Evolutionary conservation across 306 rosid species (phyloP), one percentile per base, ranked within the genome.

Genomic region (Cotoneaster glaucophyllus): DNA sequence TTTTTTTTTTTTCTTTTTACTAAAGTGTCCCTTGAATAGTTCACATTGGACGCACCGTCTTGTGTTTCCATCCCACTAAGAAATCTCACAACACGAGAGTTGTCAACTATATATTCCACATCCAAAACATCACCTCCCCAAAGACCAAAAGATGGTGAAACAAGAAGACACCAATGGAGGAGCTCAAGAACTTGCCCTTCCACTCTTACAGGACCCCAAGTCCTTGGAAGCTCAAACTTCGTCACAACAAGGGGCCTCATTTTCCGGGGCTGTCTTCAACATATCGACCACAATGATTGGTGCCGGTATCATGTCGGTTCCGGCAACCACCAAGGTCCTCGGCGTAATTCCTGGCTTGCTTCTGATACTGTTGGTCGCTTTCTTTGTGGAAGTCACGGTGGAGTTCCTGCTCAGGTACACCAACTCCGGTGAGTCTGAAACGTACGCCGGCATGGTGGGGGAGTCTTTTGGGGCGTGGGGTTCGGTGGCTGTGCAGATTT

Each of bases 271-370:
- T 13, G 83, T 87, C 26, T 85, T 89, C 87, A 89, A 89, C 83
- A 62, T 89, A 50, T 78, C 90, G 12, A 89, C 91, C 14, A 84
- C 90, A 76, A 87, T 87, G 86, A 56, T 89, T 1, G 91, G 93
- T 1, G 91, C 93, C 62, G 90, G 93, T 65, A 89, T 87, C 69
- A 87, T 89, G 91, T 84, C 93, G 1, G 67, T 89, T 63, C 93
- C 93, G 70, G 93, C 91, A 3, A 80, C 91, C 2, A 82, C 84
- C 70, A 89, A 89, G 82, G 89, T 89, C 17, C 63, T 89, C 1
- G 91, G 93, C 2, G 64, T 87, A 74, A 54, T 87, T 44, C 93
- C 88, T 2, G 93, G 88, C 12, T 74, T 89, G 24, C 0, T 76
- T 9, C 57, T 82, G 13, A 89, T 89, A 7, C 75, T 87, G 2